These are phyloP conservation scores for Erigeron canadensis DNA, from an alignment of 129 eudicot species.

Conservation along the genomic window DNA sequence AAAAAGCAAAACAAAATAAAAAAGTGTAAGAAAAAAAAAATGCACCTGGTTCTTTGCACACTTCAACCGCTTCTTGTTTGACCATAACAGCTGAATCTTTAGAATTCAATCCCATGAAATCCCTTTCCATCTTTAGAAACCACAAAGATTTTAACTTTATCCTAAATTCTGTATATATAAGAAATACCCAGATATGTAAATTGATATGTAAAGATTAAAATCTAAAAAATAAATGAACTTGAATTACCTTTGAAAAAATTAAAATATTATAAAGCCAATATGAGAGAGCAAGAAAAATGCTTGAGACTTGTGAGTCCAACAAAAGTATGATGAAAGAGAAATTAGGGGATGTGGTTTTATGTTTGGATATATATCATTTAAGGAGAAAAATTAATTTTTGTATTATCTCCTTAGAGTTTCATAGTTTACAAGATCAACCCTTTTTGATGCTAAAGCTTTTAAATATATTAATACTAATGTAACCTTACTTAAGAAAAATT, in stretches of 20 bases:
- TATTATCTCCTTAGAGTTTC: no score
- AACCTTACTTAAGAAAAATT: no score
- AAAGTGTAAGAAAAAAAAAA: neutral
- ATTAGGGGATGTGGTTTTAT: conserved; percentile 3
- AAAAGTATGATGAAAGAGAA: conserved; percentile 22
- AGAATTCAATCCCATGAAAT: conserved; percentile 74
- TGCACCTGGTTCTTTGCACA: conserved; percentile 53
- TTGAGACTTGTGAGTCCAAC: conserved; percentile 19
- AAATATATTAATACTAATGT: no score
- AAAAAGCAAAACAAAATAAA: conserved; percentile 6
- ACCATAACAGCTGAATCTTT: conserved; percentile 47
- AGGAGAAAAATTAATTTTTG: neutral
- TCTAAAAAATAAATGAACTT: neutral
- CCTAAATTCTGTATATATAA: neutral
- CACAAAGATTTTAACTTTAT: conserved; percentile 1
- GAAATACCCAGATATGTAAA: conserved; percentile 10
- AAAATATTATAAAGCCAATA: conserved; percentile 2
- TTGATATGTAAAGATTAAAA: neutral
- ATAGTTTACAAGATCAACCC: no score
- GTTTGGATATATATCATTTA: conserved; percentile 1
- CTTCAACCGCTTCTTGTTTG: conserved; percentile 55
- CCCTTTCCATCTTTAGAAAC: conserved; percentile 63
- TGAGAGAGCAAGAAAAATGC: conserved; percentile 20
- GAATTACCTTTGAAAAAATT: conserved; percentile 12
- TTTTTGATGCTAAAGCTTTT: no score